Percentiles rank a stretch among this genome's conserved stretches.
Conservation (phyloP, 164 flowering plant species). For the Cinnamomum micranthum region DNA sequence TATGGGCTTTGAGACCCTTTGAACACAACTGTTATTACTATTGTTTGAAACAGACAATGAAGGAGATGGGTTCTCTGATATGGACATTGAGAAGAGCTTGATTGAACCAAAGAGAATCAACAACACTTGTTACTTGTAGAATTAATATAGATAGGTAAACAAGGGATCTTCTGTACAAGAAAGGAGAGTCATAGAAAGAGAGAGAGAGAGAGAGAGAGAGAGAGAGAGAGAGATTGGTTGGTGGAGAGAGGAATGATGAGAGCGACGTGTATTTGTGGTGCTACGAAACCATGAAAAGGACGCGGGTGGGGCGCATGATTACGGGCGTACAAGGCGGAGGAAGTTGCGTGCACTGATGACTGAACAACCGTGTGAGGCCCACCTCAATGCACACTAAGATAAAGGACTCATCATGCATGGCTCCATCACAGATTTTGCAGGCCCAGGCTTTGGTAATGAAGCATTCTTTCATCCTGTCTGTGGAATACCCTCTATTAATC, state of each 20-base stretch:
- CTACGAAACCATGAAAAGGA: constrained; percentile 2
- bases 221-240: background rate
- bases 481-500: too few species aligned
- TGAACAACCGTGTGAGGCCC: too few species aligned
- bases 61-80: constrained; percentile 11
- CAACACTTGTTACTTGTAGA: too few species aligned
- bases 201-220: background rate
- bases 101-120: background rate
- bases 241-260: background rate
- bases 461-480: too few species aligned
- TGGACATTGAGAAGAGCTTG: background rate
- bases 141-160: too few species aligned
- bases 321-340: too few species aligned
- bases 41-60: constrained; percentile 4
- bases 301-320: constrained; percentile 3
- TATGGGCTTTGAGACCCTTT: constrained; percentile 41
- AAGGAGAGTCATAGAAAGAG: background rate
- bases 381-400: too few species aligned
- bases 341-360: too few species aligned
- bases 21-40: constrained; percentile 15
- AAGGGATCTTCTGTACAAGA: background rate
- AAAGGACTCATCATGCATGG: too few species aligned
- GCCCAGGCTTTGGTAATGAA: too few species aligned
- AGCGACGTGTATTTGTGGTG: constrained; percentile 4
- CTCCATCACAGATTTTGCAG: too few species aligned